Evolutionary conservation across 441 rosid species (phyloP).

Genomic region (Geranium incanum): DNA sequence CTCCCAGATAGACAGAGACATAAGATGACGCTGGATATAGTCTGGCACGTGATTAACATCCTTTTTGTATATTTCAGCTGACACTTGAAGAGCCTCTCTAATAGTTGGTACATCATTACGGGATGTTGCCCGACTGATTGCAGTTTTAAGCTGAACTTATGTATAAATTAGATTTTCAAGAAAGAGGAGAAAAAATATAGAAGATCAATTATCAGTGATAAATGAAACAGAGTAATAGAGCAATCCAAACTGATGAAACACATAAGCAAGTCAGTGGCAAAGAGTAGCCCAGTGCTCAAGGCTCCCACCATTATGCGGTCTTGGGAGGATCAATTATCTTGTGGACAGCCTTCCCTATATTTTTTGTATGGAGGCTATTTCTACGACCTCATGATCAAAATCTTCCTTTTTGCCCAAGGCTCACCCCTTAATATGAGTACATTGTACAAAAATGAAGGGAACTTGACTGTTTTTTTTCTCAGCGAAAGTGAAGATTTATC

Average conservation of each 20-base stretch:
- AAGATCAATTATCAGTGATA: slow-evolving; percentile 10
- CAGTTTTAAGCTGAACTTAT: slow-evolving; percentile 75
- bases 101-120: slow-evolving; percentile 81
- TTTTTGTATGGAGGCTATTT: neutral
- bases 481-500: too few relatives aligned
- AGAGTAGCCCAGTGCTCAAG: neutral
- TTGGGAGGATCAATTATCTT: neutral
- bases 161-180: slow-evolving; percentile 3
- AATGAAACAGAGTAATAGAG: slow-evolving; percentile 12
- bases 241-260: neutral
- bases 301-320: neutral
- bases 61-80: slow-evolving; percentile 92
- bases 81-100: slow-evolving; percentile 93
- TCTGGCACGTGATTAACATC: slow-evolving; percentile 85
- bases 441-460: neutral
- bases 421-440: neutral
- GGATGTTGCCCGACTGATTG: slow-evolving; percentile 85
- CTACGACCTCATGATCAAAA: neutral
- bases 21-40: slow-evolving; percentile 90
- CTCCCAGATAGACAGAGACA: slow-evolving; percentile 93
- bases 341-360: neutral
- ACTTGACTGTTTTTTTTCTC: neutral
- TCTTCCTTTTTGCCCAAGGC: neutral
- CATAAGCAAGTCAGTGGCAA: neutral
- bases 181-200: neutral